Evolutionary conservation across 306 rosid genomes (phyloP).

Genomic region (Quercus variabilis): DNA sequence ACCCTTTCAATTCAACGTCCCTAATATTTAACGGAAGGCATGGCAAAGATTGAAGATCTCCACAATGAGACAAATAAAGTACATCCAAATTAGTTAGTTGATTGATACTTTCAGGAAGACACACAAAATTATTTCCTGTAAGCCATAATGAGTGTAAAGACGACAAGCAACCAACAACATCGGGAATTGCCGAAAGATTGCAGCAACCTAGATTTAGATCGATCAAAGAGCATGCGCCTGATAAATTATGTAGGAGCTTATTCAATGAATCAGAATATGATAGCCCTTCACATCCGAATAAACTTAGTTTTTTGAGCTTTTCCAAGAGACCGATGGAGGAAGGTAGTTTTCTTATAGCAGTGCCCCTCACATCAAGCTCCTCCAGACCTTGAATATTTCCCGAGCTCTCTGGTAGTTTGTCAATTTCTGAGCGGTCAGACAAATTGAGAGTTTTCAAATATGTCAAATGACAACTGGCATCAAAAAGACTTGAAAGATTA

Average conservation of each 20-base stretch:
- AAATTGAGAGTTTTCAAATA: too few relatives aligned
- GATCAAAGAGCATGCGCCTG: not conserved
- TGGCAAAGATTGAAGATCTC: too few relatives aligned
- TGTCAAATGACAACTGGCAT: not conserved
- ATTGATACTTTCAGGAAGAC: too few relatives aligned
- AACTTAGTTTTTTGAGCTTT: not conserved
- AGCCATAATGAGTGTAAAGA: fast-evolving
- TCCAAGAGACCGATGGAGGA: not conserved
- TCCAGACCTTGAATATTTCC: not conserved
- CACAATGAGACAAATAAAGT: fast-evolving
- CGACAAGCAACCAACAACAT: too few relatives aligned
- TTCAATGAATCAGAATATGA: too few relatives aligned
- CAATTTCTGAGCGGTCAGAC: not conserved
- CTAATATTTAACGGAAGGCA: too few relatives aligned
- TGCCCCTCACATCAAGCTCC: fast-evolving
- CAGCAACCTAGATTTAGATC: fast-evolving
- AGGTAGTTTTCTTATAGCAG: not conserved
- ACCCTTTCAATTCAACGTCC: fast-evolving
- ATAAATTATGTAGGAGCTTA: not conserved
- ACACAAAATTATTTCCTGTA: too few relatives aligned
- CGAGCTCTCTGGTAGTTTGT: not conserved
- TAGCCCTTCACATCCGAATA: not conserved
- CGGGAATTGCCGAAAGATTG: not conserved
- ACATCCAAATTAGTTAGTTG: fast-evolving
- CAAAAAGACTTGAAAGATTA: not conserved